Evolutionary conservation across 1,139 yeast genomes (phyloP).

Genomic region (Saccharomyces hybrid): DNA sequence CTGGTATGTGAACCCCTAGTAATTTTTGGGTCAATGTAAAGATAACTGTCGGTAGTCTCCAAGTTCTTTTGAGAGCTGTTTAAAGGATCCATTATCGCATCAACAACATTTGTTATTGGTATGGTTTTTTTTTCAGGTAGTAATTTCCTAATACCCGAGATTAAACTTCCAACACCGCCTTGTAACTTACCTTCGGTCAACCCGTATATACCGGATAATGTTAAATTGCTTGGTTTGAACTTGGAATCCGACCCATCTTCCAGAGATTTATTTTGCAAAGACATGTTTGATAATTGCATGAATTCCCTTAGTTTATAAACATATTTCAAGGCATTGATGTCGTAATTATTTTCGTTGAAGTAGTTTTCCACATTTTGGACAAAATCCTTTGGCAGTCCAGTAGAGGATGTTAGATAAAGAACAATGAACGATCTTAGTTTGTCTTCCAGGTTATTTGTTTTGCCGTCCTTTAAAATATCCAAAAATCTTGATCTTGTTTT

Average conservation of each 20-base stretch:
- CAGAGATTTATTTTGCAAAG: slow-evolving; percentile 29
- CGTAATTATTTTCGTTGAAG: slow-evolving; percentile 51
- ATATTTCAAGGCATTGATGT: slow-evolving; percentile 58
- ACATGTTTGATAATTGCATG: slow-evolving; percentile 39
- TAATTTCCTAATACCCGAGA: slow-evolving; percentile 79
- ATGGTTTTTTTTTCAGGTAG: slow-evolving; percentile 82
- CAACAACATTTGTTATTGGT: slow-evolving; percentile 85
- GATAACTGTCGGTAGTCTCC: slow-evolving; percentile 75
- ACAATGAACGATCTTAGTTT: slow-evolving; percentile 83
- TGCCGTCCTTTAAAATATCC: slow-evolving; percentile 43
- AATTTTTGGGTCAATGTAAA: slow-evolving; percentile 79
- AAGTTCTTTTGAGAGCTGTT: slow-evolving; percentile 53
- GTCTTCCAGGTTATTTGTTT: slow-evolving; percentile 51
- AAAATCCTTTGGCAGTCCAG: slow-evolving; percentile 55
- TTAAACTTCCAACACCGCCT: slow-evolving; percentile 78
- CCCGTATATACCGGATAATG: slow-evolving; percentile 70
- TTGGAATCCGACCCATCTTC: slow-evolving; percentile 19
- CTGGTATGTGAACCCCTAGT: slow-evolving; percentile 84
- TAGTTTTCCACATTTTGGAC: slow-evolving; percentile 57
- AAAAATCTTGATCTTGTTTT: slow-evolving; percentile 53
- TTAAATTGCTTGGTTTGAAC: slow-evolving; percentile 39
- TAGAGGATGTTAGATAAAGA: slow-evolving; percentile 43
- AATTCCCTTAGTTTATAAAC: slow-evolving; percentile 75
- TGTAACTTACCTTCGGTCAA: slow-evolving; percentile 74
- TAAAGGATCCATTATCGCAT: slow-evolving; percentile 80